phyloP scores from a whole-genome alignment of 129 eudicot genomes.

The Logfia minima region DNA sequence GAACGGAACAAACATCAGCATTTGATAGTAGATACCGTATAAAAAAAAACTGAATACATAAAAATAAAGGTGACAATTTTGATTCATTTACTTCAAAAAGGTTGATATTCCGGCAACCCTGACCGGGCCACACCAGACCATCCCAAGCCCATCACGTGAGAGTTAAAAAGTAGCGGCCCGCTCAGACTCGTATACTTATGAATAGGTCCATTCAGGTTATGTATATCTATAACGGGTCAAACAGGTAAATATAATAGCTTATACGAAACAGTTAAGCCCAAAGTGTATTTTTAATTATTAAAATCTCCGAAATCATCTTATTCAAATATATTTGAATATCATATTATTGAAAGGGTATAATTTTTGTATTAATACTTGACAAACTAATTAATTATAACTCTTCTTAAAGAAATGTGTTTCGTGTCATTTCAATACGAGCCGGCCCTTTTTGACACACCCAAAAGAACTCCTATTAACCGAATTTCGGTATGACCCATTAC shows the following conservation, averaged over 20 bases:
- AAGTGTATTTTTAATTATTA: too few species aligned
- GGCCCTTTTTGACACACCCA: neutral
- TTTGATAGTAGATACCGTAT: slow-evolving; percentile 5
- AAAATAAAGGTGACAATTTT: neutral
- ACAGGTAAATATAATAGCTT: neutral
- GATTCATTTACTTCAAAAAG: neutral
- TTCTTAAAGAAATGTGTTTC: neutral
- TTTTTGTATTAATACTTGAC: neutral
- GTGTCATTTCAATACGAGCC: neutral
- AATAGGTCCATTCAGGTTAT: neutral
- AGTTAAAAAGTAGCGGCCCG: neutral
- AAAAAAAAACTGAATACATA: neutral
- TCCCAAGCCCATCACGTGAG: neutral
- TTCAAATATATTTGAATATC: neutral
- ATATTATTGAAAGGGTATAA: neutral
- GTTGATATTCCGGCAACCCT: neutral
- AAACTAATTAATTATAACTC: neutral
- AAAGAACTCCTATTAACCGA: neutral
- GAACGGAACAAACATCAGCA: slow-evolving; percentile 13
- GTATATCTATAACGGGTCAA: neutral
- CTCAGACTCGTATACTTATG: neutral
- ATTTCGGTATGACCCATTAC: neutral
- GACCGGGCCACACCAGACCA: neutral
- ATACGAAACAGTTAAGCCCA: neutral
- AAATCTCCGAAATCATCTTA: too few species aligned